Percentiles rank a stretch among this genome's conserved stretches.
Conservation (phyloP, 1,284 basidiomycete species). For the Tylopilus sp. region DNA sequence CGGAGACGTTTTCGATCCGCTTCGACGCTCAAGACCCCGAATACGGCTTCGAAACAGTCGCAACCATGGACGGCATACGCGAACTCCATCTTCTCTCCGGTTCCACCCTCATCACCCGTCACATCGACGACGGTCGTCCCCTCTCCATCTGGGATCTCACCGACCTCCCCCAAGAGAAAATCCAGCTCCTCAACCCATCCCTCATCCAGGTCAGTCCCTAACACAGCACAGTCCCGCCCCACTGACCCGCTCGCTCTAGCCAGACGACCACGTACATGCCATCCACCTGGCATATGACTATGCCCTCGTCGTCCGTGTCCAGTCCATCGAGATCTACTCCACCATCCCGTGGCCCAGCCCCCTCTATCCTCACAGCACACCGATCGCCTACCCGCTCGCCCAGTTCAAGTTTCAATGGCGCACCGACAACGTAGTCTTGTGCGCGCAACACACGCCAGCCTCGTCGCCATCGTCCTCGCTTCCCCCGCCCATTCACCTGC, state of each 20-base stretch:
- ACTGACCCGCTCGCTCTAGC: neutral
- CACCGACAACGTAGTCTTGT: slow-evolving; percentile 47
- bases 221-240: neutral
- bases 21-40: slow-evolving; percentile 32
- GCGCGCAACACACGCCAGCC: slow-evolving; percentile 14
- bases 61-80: slow-evolving; percentile 32
- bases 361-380: slow-evolving; percentile 11
- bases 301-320: slow-evolving; percentile 39
- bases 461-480: slow-evolving; percentile 7
- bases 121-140: slow-evolving; percentile 25
- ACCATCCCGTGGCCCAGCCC: slow-evolving; percentile 22
- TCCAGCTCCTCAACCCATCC: slow-evolving; percentile 28
- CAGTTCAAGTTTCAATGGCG: slow-evolving; percentile 50
- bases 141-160: slow-evolving; percentile 27
- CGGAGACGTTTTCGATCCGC: slow-evolving; percentile 21
- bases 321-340: slow-evolving; percentile 40
- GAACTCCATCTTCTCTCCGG: slow-evolving; percentile 36
- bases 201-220: slow-evolving; percentile 17
- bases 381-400: slow-evolving; percentile 40
- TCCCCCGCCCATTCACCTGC: slow-evolving; percentile 42
- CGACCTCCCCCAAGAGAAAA: slow-evolving; percentile 20
- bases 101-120: slow-evolving; percentile 36
- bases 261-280: slow-evolving; percentile 35
- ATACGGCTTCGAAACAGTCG: slow-evolving; percentile 35
- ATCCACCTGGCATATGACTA: slow-evolving; percentile 40